phyloP scores from a whole-genome alignment of 352 stramenopile species.

The Elongisporangium prolatum region DNA sequence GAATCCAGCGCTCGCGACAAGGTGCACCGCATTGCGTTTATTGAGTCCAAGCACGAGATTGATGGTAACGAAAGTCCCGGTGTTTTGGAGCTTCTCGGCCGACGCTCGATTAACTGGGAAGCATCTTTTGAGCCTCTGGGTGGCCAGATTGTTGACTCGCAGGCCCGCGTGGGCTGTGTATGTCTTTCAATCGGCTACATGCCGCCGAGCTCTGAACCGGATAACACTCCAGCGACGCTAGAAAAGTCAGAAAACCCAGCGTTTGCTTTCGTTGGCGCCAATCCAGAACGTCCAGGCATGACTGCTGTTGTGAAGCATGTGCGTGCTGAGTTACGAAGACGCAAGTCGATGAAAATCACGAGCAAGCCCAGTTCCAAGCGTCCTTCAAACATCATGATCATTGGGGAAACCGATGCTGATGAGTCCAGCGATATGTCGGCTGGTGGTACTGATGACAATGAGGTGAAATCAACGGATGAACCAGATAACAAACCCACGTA shows the following conservation, averaged over 20 bases:
- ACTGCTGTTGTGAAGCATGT: conserved; percentile 82
- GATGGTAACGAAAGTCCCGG: conserved; percentile 70
- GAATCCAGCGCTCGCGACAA: conserved; percentile 72
- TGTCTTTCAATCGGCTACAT: conserved; percentile 84
- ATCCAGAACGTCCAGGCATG: conserved; percentile 76
- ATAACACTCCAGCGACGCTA: conserved; percentile 63
- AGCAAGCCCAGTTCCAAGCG: conserved; percentile 21
- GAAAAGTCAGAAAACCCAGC: conserved; percentile 78
- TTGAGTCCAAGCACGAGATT: conserved; percentile 88
- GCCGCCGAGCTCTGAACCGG: conserved; percentile 46
- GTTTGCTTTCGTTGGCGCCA: conserved; percentile 80
- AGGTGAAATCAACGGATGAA: neutral
- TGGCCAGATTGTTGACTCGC: conserved; percentile 82
- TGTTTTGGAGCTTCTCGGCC: conserved; percentile 76
- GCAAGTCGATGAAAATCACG: conserved; percentile 24
- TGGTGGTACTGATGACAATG: conserved; percentile 13
- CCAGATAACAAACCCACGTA: neutral
- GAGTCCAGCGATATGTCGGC: conserved; percentile 70
- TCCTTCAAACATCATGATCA: conserved; percentile 80
- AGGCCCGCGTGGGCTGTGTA: conserved; percentile 81
- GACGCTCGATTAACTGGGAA: conserved; percentile 88
- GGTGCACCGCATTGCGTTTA: conserved; percentile 77
- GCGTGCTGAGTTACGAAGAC: conserved; percentile 48
- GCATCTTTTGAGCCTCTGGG: conserved; percentile 78
- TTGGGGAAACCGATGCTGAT: conserved; percentile 78